Percentiles rank a stretch among this genome's conserved stretches.
Conservation (phyloP, 306 rosid genomes). For the Medicago ruthenica region DNA sequence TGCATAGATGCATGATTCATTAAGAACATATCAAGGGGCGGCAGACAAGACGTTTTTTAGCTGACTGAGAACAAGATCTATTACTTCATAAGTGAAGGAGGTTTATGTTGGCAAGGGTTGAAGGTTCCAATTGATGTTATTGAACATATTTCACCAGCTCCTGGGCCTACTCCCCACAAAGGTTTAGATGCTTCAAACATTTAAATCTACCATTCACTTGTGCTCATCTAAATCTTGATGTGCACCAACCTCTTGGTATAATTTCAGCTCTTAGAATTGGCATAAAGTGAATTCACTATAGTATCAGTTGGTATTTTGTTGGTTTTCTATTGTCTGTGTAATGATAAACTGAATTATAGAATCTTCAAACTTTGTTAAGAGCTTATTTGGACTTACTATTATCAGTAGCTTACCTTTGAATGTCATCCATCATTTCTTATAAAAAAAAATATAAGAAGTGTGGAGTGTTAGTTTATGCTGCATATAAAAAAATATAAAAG, state of each 20-base stretch:
- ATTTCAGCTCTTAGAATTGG: conserved; percentile 8
- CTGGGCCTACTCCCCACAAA: conserved; percentile 28
- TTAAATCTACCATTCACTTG: conserved; percentile 1
- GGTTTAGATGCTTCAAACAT: not conserved
- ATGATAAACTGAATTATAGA: not conserved
- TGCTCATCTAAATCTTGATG: conserved; percentile 2
- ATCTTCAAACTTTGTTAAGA: not conserved
- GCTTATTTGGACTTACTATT: not conserved
- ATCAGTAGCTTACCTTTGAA: not conserved
- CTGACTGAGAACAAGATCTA: too few relatives aligned
- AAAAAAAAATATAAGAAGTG: too few relatives aligned
- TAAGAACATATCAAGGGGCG: too few relatives aligned
- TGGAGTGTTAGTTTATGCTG: too few relatives aligned
- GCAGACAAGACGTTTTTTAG: conserved; percentile 66
- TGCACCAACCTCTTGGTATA: conserved; percentile 8
- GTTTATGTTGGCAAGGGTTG: conserved; percentile 63
- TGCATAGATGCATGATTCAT: too few relatives aligned
- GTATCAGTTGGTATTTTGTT: not conserved
- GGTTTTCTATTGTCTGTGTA: not conserved
- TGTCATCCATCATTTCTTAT: too few relatives aligned
- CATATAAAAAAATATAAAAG: too few relatives aligned
- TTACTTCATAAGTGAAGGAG: conserved; percentile 66
- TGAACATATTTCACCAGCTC: conserved; percentile 17
- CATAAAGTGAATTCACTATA: not conserved
- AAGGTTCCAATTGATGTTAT: conserved; percentile 53